Evolutionary conservation across 192 early-diverging fungal genomes (phyloP), one percentile per base, ranked within the genome.

Genomic region (Umbelopsis vinacea): DNA sequence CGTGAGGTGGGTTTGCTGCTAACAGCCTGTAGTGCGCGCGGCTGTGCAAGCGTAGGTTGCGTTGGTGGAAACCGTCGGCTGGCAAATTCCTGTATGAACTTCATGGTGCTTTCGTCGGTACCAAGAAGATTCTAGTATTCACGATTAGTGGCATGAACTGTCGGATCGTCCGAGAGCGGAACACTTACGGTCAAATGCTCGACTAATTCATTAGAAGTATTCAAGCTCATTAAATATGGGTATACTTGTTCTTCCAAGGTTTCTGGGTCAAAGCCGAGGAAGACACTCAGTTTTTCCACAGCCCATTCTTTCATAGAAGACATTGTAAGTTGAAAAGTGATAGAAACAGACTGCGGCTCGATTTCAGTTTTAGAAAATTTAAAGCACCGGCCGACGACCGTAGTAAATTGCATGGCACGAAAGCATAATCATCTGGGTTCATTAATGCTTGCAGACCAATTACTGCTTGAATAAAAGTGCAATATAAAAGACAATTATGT

Each of bases 231-330:
- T 26, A 82, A 57, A 69, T 82, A 82, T 12, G 81, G 81, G 15
- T 79, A 21, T 3, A 82, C 66, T 52, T 82, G 81, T 19, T 52
- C 55, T 48, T 71, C 19, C 26, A 82, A 38, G 17, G 81, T 82
- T 50, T 76, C 74, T 24, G 70, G 60, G 40, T 82, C 81, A 46
- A 82, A 73, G 12, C 77, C 81, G 4, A 82, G 68, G 66, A 82
- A 82, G 7, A 76, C 43, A 38, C 47, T 52, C 48, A 82, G 52
- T 38, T 82, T 79, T 12, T 78, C 77, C 22, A 38, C 48, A 38
- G 72, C 77, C 81, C 81, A 82, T 48, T 50, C 57, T 37, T 77
- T 70, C 10, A 79, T 22, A 26, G 67, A 69, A 14, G 29, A 37
- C 57, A 63, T 43, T 43, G 6, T 63, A 19, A 2, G 29, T n/a